Base-by-base conservation (phyloP, 2,329 filamentous ascomycete genomes). In the Phialophora chinensis region DNA sequence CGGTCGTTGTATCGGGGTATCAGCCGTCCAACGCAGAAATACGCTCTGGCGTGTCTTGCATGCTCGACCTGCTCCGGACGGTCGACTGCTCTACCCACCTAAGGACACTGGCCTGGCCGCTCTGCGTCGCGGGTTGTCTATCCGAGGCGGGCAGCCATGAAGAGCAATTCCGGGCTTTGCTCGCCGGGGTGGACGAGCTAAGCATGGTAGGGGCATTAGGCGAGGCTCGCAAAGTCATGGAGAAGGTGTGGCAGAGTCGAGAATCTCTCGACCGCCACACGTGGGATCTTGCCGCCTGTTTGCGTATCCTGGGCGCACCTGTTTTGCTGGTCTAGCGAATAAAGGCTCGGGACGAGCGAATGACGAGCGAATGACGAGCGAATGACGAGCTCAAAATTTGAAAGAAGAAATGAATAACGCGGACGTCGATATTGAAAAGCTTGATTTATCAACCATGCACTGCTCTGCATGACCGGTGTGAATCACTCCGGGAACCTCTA, bases 161-260 rank as follows among this genome's bases (percentile, higher is more conserved):
- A 33, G 20, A 33, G 38, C 31, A 63, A 47, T 63, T 63, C 31
- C 60, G 60, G 20, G 23, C 49, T 2, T 33, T 63, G 52, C 11
- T 66, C 29, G 12, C 47, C 42, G 29, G 31, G 8, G 27, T 74
- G 60, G 63, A 67, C 10, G 68, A 60, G 12, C 33, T 57, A 5
- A 64, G 62, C 27, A 52, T 73, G 14, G 74, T 75, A 49, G 72
- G 73, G 14, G 66, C 73, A 3, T 38, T 70, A 33, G 66, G 65
- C 1, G 70, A 75, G 52, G 75, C 74, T 11, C 67, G 76, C 3
- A 71, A 74, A 33, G 74, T 77, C 42, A 78, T 78, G 75, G 73
- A 76, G 60, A 71, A 72, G 52, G 75, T 75, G 35, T 79, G 77
- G 77, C 50, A 60, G 44, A 47, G 6, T 31, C 47, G 58, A 31